Percentiles rank a stretch among this genome's conserved stretches.
phyloP scores from a whole-genome alignment of 371 early-diverging fungal genomes.

The Capillidium rhysosporum region DNA sequence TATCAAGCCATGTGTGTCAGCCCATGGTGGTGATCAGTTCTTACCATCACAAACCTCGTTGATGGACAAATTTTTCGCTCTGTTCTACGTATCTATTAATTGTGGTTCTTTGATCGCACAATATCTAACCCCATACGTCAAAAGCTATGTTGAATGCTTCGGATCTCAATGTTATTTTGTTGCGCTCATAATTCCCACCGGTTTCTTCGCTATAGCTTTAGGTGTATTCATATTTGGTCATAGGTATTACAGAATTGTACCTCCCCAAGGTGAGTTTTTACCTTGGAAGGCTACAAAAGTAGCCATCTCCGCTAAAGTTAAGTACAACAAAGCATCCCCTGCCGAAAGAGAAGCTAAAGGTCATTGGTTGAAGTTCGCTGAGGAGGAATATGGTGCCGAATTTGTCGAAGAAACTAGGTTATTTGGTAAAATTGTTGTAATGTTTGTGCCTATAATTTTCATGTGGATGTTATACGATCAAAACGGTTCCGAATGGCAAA shows the following conservation, averaged over 20 bases:
- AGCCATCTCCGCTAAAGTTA: neutral
- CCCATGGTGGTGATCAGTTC: constrained; percentile 28
- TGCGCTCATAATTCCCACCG: constrained; percentile 2
- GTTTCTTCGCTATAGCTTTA: constrained; percentile 12
- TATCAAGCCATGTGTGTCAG: constrained; percentile 26
- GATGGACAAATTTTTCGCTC: constrained; percentile 4
- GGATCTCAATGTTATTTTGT: neutral
- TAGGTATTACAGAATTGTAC: constrained; percentile 29
- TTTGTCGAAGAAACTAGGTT: constrained; percentile 7
- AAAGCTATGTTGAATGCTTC: neutral
- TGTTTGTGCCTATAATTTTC: constrained; percentile 21
- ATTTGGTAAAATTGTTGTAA: constrained; percentile 10
- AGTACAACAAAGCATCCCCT: neutral
- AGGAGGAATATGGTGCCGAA: neutral
- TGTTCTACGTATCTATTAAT: constrained; percentile 6
- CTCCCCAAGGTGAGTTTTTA: constrained; percentile 24
- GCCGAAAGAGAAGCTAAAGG: neutral
- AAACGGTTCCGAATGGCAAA: constrained; percentile 15
- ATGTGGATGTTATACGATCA: constrained; percentile 42
- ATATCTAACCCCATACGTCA: constrained; percentile 3
- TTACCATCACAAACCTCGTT: neutral
- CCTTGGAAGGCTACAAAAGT: constrained; percentile 10
- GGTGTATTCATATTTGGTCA: constrained; percentile 23
- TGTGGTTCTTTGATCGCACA: neutral
- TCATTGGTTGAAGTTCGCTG: constrained; percentile 7